Base-by-base conservation (phyloP, 306 rosid species). In the Vicia sativa region DNA sequence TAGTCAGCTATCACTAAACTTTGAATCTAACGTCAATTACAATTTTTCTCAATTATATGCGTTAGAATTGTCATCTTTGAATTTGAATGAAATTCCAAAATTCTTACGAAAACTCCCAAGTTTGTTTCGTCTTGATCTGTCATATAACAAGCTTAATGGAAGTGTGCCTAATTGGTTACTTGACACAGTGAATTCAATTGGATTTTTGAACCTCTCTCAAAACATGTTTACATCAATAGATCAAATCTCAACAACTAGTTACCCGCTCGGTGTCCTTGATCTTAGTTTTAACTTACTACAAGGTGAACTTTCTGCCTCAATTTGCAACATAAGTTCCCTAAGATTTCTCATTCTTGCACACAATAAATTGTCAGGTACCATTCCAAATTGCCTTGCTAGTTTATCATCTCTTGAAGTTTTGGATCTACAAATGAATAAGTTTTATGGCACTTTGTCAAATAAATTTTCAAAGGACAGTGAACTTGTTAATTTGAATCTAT, bases 351-450 rank as follows among this genome's bases (percentile, higher is more conserved):
- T 2, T 7, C 41, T 75, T 29, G 70, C 65, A 0, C 16, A 15
- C 50, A 68, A 75, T 21, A 49, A 60, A 11, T 41, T 75, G 11
- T 68, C 48, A 11, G 69, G 57, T 9, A 28, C 0, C 4, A 46
- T 75, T 65, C 85, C 88, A 2, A 50, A 13, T 13, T 84, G 85
- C 39, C 49, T 78, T 1, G 60, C 8, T 4, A 67, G 53, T 15
- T 4, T n/a, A 1, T 1, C 29, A 11, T n/a, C 0, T 13, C 82
- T 83, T 18, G 0, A 0, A 0, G 75, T 19, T n/a, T 25, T 83
- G 65, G 76, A 79, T 42, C 13, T 83, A 23, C 72, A 43, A 0
- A 71, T 6, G n/a, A 83, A 83, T 35, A 55, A n/a, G 3, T 73
- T 83, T 14, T 2, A 11, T 5, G 87, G 87, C 0, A 11, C 44